These are phyloP conservation scores for Trapa bicornis DNA, from an alignment of 345 rosid genomes.

Conservation along the genomic window DNA sequence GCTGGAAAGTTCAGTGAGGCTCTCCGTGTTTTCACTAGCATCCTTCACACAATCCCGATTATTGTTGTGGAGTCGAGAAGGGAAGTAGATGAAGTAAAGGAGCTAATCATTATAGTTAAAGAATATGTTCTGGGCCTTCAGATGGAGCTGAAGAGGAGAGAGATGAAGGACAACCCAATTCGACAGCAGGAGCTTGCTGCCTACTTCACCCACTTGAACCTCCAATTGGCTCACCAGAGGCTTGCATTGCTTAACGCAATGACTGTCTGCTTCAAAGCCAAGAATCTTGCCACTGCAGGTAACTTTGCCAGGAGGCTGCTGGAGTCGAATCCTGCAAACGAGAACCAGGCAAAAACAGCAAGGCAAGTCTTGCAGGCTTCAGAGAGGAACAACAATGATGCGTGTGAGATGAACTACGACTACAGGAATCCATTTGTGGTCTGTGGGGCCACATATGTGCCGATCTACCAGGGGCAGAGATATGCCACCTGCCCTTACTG, in stretches of 20 bases:
- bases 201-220: conserved; percentile 89
- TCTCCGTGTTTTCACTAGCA: conserved; percentile 54
- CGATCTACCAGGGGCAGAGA: conserved; percentile 88
- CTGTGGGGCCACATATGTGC: conserved; percentile 87
- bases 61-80: conserved; percentile 89
- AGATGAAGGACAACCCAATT: conserved; percentile 46
- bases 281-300: conserved; percentile 65
- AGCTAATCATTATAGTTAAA: conserved; percentile 54
- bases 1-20: conserved; percentile 68
- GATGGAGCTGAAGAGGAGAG: conserved; percentile 82
- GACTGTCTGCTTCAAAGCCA: conserved; percentile 67
- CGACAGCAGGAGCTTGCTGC: conserved; percentile 98
- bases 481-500: conserved; percentile 82
- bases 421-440: conserved; percentile 86
- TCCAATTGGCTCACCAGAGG: conserved; percentile 72
- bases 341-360: conserved; percentile 67
- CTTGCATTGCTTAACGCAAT: conserved; percentile 70
- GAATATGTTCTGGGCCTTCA: conserved; percentile 80
- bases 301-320: conserved; percentile 71
- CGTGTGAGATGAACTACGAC: conserved; percentile 59
- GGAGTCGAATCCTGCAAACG: conserved; percentile 68
- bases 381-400: conserved; percentile 68
- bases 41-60: conserved; percentile 86
- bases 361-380: conserved; percentile 77
- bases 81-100: conserved; percentile 96